Conservation (phyloP, 1,284 basidiomycete genomes). For the Thecaphora thlaspeos region DNA sequence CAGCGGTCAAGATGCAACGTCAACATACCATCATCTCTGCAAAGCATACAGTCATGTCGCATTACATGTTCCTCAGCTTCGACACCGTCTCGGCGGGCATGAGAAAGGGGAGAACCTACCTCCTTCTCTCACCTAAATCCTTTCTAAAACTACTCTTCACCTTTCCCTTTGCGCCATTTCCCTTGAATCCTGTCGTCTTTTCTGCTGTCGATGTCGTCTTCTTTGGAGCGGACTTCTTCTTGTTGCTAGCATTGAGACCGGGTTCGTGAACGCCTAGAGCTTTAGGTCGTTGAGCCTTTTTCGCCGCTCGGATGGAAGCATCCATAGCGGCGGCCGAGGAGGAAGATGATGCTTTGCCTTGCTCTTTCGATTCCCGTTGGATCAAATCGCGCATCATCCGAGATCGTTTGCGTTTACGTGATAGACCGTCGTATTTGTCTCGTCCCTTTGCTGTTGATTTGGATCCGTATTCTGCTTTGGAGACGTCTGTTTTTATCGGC, state of each 20-base stretch:
- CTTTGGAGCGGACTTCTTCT: slow-evolving; percentile 2
- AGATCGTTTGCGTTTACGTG: slow-evolving; percentile 41
- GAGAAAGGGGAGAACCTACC: too few relatives aligned
- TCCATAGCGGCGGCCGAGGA: slow-evolving; percentile 13
- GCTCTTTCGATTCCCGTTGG: slow-evolving; percentile 32
- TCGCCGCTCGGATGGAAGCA: slow-evolving; percentile 47
- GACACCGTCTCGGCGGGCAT: too few relatives aligned
- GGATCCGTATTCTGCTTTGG: slow-evolving; percentile 33
- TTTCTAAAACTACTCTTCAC: slow-evolving; percentile 1
- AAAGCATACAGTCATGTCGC: too few relatives aligned
- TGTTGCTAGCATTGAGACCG: slow-evolving; percentile 2
- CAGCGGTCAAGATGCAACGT: too few relatives aligned
- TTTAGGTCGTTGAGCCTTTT: slow-evolving; percentile 43
- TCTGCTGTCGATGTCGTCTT: slow-evolving; percentile 6
- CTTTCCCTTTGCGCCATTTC: slow-evolving; percentile 11
- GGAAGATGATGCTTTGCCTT: too few relatives aligned
- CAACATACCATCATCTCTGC: too few relatives aligned
- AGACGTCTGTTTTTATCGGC: slow-evolving; percentile 5
- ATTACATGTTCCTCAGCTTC: too few relatives aligned
- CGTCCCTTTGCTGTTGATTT: slow-evolving; percentile 1
- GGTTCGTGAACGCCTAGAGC: slow-evolving; percentile 41
- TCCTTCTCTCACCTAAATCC: slow-evolving; percentile 6
- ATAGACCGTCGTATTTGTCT: slow-evolving; percentile 47
- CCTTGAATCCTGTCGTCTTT: background rate
- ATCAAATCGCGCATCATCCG: slow-evolving; percentile 49